Evolutionary conservation across 371 early-diverging fungal species (phyloP).

Genomic region (Rhizoclosmatium hyalinum): DNA sequence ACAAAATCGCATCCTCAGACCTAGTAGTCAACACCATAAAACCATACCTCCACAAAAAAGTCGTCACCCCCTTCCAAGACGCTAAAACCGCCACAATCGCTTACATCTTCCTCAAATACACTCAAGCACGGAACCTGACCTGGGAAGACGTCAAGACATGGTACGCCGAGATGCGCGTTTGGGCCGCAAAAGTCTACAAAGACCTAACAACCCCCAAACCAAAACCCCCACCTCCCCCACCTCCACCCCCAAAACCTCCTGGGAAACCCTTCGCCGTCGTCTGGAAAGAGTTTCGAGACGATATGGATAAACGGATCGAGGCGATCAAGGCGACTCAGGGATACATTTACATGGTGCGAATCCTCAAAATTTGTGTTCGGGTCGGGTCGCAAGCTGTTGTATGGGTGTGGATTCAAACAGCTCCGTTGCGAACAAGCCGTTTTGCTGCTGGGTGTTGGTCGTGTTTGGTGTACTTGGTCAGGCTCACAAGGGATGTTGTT

Average conservation of each 20-base stretch:
- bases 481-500: background rate
- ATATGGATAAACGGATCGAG: background rate
- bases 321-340: background rate
- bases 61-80: background rate
- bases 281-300: background rate
- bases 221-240: constrained; percentile 23
- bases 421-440: constrained; percentile 3
- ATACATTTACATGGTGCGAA: background rate
- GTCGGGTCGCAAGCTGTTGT: background rate
- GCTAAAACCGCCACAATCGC: background rate
- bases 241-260: constrained; percentile 13
- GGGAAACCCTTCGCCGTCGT: constrained; percentile 11
- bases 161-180: background rate
- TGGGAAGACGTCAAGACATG: background rate
- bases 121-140: constrained; percentile 1
- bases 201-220: constrained; percentile 22
- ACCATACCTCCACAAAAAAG: background rate
- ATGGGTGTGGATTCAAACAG: constrained; percentile 5
- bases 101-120: background rate
- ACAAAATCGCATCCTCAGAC: background rate
- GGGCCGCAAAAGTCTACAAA: constrained; percentile 1
- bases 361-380: background rate
- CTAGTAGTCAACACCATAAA: background rate
- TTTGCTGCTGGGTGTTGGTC: background rate
- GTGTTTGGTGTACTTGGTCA: too few relatives aligned